Conservation (phyloP, 2,329 filamentous ascomycete genomes). For the Alternaria sp. region DNA sequence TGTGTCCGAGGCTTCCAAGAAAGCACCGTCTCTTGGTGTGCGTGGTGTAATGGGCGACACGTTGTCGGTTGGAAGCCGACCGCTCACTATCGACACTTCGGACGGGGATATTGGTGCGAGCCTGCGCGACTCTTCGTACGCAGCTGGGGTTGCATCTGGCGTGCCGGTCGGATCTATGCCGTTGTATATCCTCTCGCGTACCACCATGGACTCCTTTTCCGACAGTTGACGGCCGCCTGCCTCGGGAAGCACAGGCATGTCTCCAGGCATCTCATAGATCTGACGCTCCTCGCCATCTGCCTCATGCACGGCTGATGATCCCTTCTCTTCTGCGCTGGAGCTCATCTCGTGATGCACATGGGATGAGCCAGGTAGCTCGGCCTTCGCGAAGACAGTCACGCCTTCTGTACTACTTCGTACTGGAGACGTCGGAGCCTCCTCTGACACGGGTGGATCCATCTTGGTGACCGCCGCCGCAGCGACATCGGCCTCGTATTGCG, state of each 20-base stretch:
- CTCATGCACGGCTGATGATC: constrained; percentile 30
- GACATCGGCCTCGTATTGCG: constrained; percentile 31
- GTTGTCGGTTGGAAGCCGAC: constrained; percentile 23
- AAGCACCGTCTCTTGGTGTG: constrained; percentile 39
- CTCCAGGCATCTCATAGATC: constrained; percentile 61
- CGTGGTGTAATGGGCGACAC: constrained; percentile 43
- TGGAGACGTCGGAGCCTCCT: constrained; percentile 32
- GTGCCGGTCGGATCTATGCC: constrained; percentile 47
- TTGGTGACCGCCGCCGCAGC: constrained; percentile 27
- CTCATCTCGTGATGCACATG: constrained; percentile 23
- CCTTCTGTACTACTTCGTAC: constrained; percentile 26
- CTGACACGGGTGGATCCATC: constrained; percentile 24
- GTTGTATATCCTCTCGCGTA: constrained; percentile 55
- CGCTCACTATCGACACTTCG: constrained; percentile 39
- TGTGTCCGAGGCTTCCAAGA: constrained; percentile 39
- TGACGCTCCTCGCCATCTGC: constrained; percentile 46
- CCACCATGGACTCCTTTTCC: constrained; percentile 57
- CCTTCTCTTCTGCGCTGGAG: constrained; percentile 24
- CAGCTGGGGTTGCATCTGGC: constrained; percentile 22
- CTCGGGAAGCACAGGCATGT: constrained; percentile 61
- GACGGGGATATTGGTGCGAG: constrained; percentile 31
- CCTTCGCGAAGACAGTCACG: constrained; percentile 52
- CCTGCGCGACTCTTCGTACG: constrained; percentile 29
- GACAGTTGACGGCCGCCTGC: constrained; percentile 55
- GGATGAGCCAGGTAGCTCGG: constrained; percentile 50